Conservation (phyloP, 78 protist genomes). For the Dictyostelium capitatum region DNA sequence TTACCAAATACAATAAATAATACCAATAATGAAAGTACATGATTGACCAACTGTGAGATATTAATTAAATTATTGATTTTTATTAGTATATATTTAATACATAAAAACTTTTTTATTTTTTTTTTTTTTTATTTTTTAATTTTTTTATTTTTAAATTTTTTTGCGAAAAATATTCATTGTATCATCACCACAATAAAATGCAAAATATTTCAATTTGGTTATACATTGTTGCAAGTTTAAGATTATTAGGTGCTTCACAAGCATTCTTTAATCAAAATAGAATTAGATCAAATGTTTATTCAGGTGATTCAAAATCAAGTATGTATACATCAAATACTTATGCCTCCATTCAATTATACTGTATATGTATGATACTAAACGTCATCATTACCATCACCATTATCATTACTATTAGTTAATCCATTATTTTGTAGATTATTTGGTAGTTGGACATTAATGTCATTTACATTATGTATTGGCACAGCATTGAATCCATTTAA, state of each 20-base stretch:
- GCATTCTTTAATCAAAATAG: slow-evolving; percentile 57
- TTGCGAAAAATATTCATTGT: too few relatives aligned
- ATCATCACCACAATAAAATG: not conserved
- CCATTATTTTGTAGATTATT: slow-evolving; percentile 54
- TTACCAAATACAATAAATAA: too few relatives aligned
- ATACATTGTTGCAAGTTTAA: slow-evolving; percentile 48
- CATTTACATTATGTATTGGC: slow-evolving; percentile 54
- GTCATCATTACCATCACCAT: not conserved
- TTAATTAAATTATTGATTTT: too few relatives aligned
- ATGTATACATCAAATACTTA: not conserved
- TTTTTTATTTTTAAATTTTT: too few relatives aligned
- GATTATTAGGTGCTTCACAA: slow-evolving; percentile 52
- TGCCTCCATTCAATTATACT: not conserved
- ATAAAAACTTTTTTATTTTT: too few relatives aligned
- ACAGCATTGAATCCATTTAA: slow-evolving; percentile 67
- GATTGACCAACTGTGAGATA: too few relatives aligned
- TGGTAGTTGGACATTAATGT: slow-evolving; percentile 68
- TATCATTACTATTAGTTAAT: slow-evolving; percentile 9
- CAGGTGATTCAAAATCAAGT: slow-evolving; percentile 50
- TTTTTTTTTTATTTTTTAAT: too few relatives aligned
- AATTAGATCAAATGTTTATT: slow-evolving; percentile 67
- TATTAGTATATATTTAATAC: too few relatives aligned
- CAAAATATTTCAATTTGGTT: slow-evolving; percentile 73
- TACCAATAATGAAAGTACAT: too few relatives aligned
- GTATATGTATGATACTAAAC: too few relatives aligned